Evolutionary conservation across 208 protist genomes (phyloP), one percentile per base, ranked within the genome.

Genomic region (Wallacemonas sp.): DNA sequence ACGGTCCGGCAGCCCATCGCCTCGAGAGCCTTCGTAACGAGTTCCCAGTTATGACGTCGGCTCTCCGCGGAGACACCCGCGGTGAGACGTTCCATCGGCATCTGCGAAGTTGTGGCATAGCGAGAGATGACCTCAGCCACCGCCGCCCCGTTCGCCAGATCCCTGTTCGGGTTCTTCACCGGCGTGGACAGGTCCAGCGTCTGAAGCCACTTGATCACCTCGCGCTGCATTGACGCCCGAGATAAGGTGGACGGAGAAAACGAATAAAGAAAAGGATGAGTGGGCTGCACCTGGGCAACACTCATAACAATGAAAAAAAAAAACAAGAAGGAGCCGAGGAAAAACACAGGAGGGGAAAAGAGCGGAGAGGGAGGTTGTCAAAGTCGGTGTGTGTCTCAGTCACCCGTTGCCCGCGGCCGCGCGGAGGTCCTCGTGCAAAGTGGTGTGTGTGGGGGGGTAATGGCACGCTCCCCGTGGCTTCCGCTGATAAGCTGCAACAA

Each of bases 131-230:
- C 98, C 64, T 98, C 95, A 1, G 97, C 96, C 8, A 95, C 78
- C 1, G 94, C 63, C 66, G 97, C 97, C 1, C 97, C 97, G 41
- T 97, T 98, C 17, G 93, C 76, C 17, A 99, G 81, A 65, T 99
- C 97, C n/a, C 93, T 72, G 46, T 83, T 82, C 1, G 93, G 84
- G 78, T 98, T 97, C 38, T 92, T 92, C 1, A 99, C 75, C 3
- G 79, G 80, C 41, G 85, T 85, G 1, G 91, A 87, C 19, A 99
- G 78, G 39, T 98, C 95, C 9, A 98, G 78, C 9, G 89, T 83
- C 71, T 98, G 96, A n/a, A 98, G 38, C 96, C 97, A 99, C 65
- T 97, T 97, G 45, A 99, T 87, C 21, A 98, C 66, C 36, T 99
- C 97, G 1, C 90, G 81, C 62, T 95, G 84, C 90, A 95, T 92